Conservation (phyloP, 2,329 filamentous ascomycete species). For the Neofusicoccum parvum region DNA sequence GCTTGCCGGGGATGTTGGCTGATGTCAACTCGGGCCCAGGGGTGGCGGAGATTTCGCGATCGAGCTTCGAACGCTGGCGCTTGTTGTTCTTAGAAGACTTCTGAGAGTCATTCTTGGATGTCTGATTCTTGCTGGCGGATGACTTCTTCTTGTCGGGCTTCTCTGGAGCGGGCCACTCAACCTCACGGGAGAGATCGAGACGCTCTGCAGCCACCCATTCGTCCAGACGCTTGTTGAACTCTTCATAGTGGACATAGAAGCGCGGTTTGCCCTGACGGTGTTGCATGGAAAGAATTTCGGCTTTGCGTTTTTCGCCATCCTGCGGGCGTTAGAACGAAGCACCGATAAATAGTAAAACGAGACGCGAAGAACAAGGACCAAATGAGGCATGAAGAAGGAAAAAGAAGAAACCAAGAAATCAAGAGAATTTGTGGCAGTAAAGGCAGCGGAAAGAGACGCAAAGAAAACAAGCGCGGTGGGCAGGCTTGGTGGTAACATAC, state of each 20-base stretch:
- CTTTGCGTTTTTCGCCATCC: conserved; percentile 84
- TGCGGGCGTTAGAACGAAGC: conserved; percentile 32
- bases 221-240: conserved; percentile 88
- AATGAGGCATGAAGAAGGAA: not conserved
- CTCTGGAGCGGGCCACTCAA: conserved; percentile 94
- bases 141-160: conserved; percentile 87
- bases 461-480: conserved; percentile 20
- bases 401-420: not conserved
- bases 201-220: conserved; percentile 87
- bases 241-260: conserved; percentile 97
- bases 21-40: conserved; percentile 57
- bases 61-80: conserved; percentile 47
- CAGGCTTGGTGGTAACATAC: conserved; percentile 50
- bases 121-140: conserved; percentile 38
- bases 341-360: not conserved
- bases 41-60: conserved; percentile 60
- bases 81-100: conserved; percentile 51
- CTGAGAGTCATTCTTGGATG: conserved; percentile 42
- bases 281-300: conserved; percentile 93
- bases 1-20: conserved; percentile 51
- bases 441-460: conserved; percentile 20
- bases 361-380: not conserved
- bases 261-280: conserved; percentile 84
- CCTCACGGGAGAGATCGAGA: conserved; percentile 85
- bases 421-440: not conserved